Evolutionary conservation across 352 stramenopile genomes (phyloP).

Genomic region (Globisporangium ultimum): DNA sequence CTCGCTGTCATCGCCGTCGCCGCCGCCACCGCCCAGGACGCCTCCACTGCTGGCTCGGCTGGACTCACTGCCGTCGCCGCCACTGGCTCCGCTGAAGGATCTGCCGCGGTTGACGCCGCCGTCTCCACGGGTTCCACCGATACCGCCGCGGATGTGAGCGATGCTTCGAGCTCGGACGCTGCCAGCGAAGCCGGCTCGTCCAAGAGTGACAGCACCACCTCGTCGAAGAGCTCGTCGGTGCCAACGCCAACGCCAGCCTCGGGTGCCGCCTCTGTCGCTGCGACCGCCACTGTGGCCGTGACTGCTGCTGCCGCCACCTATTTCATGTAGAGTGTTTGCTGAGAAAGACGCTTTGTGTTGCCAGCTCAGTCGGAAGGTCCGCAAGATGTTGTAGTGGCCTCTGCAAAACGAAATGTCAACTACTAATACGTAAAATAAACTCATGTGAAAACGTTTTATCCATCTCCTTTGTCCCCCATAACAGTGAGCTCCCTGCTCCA

Average conservation of each 20-base stretch:
- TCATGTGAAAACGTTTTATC: too few species aligned
- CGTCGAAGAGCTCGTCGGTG: slow-evolving; percentile 8
- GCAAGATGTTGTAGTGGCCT: too few species aligned
- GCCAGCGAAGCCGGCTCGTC: slow-evolving; percentile 6
- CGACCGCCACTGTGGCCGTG: slow-evolving; percentile 10
- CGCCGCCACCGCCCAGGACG: slow-evolving; percentile 21
- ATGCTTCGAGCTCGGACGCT: not conserved
- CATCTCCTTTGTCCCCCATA: too few species aligned
- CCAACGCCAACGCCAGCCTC: slow-evolving; percentile 10
- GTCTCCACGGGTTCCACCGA: not conserved
- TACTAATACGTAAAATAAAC: too few species aligned
- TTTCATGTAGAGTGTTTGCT: slow-evolving; percentile 12
- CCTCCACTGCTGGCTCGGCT: slow-evolving; percentile 8
- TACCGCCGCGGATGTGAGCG: not conserved
- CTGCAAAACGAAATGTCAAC: too few species aligned
- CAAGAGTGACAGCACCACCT: slow-evolving; percentile 5
- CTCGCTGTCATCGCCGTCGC: slow-evolving; percentile 38
- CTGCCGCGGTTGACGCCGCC: not conserved
- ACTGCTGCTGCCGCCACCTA: slow-evolving; percentile 15
- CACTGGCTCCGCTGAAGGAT: not conserved
- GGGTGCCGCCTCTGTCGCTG: slow-evolving; percentile 11
- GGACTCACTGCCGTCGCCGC: not conserved
- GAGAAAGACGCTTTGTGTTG: too few species aligned
- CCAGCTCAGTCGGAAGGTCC: too few species aligned
- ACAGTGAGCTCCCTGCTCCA: too few species aligned